These are phyloP conservation scores for Corniculantispora saksenae DNA, from an alignment of 2,329 filamentous ascomycete genomes.

Conservation along the genomic window DNA sequence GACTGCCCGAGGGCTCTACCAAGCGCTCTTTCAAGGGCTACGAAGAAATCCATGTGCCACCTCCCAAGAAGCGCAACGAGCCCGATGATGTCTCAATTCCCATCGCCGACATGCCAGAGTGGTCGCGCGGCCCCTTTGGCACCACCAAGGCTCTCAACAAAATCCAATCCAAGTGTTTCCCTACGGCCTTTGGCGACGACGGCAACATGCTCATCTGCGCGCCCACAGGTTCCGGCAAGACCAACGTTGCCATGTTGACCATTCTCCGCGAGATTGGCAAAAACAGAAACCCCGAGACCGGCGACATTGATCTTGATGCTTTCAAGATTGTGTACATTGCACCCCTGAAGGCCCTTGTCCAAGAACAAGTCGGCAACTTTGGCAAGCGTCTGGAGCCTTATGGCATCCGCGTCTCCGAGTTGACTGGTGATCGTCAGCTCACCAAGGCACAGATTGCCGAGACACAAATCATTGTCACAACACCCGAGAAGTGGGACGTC, in stretches of 20 bases:
- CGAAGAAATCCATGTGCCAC: constrained; percentile 95
- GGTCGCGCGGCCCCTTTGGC: constrained; percentile 85
- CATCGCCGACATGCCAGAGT: constrained; percentile 86
- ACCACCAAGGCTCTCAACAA: constrained; percentile 86
- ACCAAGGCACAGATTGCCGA: constrained; percentile 98
- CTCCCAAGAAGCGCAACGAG: constrained; percentile 84
- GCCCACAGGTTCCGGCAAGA: constrained; percentile 96
- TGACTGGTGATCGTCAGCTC: constrained; percentile 95
- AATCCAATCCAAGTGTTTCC: constrained; percentile 92
- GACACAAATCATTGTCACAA: constrained; percentile 97
- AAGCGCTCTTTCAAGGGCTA: constrained; percentile 97
- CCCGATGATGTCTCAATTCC: constrained; percentile 79
- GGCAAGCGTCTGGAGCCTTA: constrained; percentile 87
- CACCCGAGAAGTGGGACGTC: constrained; percentile 98
- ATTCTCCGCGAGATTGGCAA: constrained; percentile 97
- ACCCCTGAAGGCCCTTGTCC: constrained; percentile 90
- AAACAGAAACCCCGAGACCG: constrained; percentile 82
- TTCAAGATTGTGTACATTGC: constrained; percentile 99
- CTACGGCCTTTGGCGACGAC: constrained; percentile 87
- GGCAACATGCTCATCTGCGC: constrained; percentile 98
- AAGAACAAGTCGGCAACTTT: constrained; percentile 98
- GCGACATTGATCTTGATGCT: constrained; percentile 91
- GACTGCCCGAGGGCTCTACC: constrained; percentile 88
- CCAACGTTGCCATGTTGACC: constrained; percentile 95
- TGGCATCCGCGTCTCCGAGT: constrained; percentile 88